These are phyloP conservation scores for Penicillium odoratum DNA, from an alignment of 495 filamentous ascomycete species.

Conservation along the genomic window DNA sequence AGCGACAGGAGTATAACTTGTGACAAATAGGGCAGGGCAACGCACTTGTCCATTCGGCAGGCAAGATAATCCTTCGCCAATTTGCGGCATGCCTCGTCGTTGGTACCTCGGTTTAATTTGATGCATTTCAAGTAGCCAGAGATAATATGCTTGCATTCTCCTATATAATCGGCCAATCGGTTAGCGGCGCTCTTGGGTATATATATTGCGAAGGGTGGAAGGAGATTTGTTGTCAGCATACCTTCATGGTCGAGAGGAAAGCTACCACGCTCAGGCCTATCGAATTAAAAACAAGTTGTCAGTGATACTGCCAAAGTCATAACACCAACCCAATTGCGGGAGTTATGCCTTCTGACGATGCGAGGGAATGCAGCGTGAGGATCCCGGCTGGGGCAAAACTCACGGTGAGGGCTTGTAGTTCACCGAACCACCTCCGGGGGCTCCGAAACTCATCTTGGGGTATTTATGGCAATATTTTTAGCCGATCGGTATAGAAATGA, in stretches of 20 bases:
- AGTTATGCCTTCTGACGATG: not conserved
- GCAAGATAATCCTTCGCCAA: conserved; percentile 84
- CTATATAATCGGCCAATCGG: conserved; percentile 41
- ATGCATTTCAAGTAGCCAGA: conserved; percentile 79
- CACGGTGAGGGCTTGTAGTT: conserved; percentile 76
- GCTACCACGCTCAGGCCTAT: conserved; percentile 87
- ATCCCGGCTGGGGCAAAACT: conserved; percentile 32
- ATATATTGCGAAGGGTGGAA: not conserved
- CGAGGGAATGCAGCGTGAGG: not conserved
- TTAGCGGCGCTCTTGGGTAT: not conserved
- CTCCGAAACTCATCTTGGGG: conserved; percentile 64
- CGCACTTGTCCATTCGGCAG: conserved; percentile 94
- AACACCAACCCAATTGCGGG: not conserved
- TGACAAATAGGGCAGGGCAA: not conserved
- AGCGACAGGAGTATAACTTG: not conserved
- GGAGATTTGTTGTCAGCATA: conserved; percentile 28
- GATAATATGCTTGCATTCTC: conserved; percentile 92
- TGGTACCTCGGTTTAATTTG: conserved; percentile 75
- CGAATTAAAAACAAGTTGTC: not conserved
- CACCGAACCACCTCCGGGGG: conserved; percentile 69
- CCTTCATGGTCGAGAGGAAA: conserved; percentile 97
- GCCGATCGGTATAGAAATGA: not conserved
- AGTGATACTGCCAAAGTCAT: not conserved
- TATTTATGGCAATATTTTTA: not conserved
- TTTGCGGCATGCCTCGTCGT: conserved; percentile 79